Evolutionary conservation across 2,329 filamentous ascomycete genomes (phyloP), one percentile per base, ranked within the genome.

Genomic region (Aspergillus sp.): DNA sequence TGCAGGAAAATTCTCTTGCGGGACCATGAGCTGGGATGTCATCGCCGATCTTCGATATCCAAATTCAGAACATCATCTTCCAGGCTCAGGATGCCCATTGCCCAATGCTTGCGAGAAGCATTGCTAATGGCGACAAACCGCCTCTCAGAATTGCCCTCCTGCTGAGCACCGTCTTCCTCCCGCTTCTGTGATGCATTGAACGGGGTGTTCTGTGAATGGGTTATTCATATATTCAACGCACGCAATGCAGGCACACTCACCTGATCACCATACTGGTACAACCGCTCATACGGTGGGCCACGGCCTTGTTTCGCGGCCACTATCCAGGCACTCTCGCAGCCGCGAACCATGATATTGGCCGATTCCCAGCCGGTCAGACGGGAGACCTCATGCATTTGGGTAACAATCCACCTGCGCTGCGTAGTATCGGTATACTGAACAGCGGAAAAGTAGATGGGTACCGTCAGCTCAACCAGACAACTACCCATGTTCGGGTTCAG

Each of bases 321-420:
- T 37, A 74, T 70, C 91, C 91, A 98, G 0, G 78, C 73, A 2
- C 78, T 80, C 58, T 96, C 88, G 55, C 86, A 93, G 1, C 86
- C 86, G 30, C 75, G 70, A 0, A 85, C 85, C 41, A 95, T 89
- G 25, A 86, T 76, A 20, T 76, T 73, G 1, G 86, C 82, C 1
- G 82, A 86, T 48, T 86, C 81, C 82, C 86, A 95, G 1, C 91
- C 91, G 0, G 86, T 94, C 5, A 91, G 68, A 1, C 79, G 75
- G 2, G 82, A 75, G 24, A 93, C 79, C 46, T 86, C 79, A 45
- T 78, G 72, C 34, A 95, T 69, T 16, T 82, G 76, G 20, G 72
- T 69, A 41, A 95, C 71, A 0, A 81, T 74, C 83, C 86, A 93
- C 36, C 74, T 71, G 1, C 91, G 77, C 49, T 96, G 86, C 1